phyloP scores from a whole-genome alignment of 805 yeast species.

The Saccharomycopsis javanensis region DNA sequence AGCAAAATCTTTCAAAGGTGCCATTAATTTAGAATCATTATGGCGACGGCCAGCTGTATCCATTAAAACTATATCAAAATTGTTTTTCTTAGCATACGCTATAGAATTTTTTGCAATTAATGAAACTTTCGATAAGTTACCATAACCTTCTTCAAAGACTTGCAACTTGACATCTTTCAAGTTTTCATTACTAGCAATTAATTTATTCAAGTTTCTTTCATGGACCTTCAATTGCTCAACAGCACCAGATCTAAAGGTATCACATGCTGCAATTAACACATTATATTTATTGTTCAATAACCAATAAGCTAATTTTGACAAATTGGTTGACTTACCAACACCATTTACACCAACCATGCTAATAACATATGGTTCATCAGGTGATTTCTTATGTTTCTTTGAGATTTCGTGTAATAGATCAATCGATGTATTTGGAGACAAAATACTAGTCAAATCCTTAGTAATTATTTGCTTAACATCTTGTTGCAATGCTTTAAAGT shows the following conservation, averaged over 20 bases:
- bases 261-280: conserved; percentile 92
- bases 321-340: conserved; percentile 92
- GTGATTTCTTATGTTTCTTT: conserved; percentile 25
- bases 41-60: conserved; percentile 98
- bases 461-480: conserved; percentile 60
- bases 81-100: conserved; percentile 57
- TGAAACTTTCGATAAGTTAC: conserved; percentile 91
- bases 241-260: conserved; percentile 96
- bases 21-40: conserved; percentile 89
- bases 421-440: conserved; percentile 87
- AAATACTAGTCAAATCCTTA: conserved; percentile 57
- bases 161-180: conserved; percentile 36
- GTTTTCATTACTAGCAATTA: conserved; percentile 43
- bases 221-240: conserved; percentile 96
- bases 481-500: conserved; percentile 62
- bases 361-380: conserved; percentile 72
- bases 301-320: conserved; percentile 95
- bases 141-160: conserved; percentile 89
- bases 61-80: conserved; percentile 78
- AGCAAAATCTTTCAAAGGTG: conserved; percentile 89
- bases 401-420: conserved; percentile 79
- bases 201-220: conserved; percentile 68
- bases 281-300: conserved; percentile 77
- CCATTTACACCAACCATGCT: conserved; percentile 98
- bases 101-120: conserved; percentile 89